Conservation (phyloP, 306 rosid genomes). For the Delonix regia region DNA sequence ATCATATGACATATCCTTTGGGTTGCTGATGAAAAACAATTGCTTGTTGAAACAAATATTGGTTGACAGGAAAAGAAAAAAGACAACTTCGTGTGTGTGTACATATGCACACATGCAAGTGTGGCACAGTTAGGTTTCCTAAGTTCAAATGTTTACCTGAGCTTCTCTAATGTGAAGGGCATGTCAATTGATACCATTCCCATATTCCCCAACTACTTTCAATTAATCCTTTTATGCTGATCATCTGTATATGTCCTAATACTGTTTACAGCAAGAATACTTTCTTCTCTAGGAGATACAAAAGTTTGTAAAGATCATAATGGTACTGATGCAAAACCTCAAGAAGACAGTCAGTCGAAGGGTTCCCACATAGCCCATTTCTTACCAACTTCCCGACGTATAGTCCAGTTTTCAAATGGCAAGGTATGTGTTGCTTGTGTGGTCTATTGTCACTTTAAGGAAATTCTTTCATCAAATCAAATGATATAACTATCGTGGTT, state of each 20-base stretch:
- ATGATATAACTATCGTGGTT: neutral
- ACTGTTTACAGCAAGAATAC: slow-evolving; percentile 77
- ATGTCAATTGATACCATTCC: slow-evolving; percentile 1
- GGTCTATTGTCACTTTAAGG: too few species aligned
- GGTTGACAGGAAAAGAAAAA: neutral
- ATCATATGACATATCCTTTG: neutral
- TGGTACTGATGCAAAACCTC: slow-evolving; percentile 47
- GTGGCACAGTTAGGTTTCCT: slow-evolving; percentile 17
- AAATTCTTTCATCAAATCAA: too few species aligned
- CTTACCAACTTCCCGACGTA: slow-evolving; percentile 90
- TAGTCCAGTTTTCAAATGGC: slow-evolving; percentile 98
- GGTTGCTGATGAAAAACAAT: slow-evolving; percentile 1
- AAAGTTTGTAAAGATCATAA: slow-evolving; percentile 45
- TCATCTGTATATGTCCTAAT: neutral
- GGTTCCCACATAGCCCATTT: slow-evolving; percentile 72
- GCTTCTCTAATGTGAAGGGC: slow-evolving; percentile 7
- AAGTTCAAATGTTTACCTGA: slow-evolving; percentile 2
- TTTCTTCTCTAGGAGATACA: slow-evolving; percentile 56
- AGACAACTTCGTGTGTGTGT: neutral
- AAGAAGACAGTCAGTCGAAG: slow-evolving; percentile 51
- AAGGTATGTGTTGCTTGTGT: slow-evolving; percentile 55
- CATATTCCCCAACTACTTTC: neutral
- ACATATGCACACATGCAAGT: neutral
- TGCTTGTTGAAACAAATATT: slow-evolving; percentile 20
- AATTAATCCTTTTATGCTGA: neutral